A percentile compares a stretch with the other conserved stretches of the same genome.
Conservation (phyloP, 1,284 basidiomycete genomes). For the Ganoderma boninense region DNA sequence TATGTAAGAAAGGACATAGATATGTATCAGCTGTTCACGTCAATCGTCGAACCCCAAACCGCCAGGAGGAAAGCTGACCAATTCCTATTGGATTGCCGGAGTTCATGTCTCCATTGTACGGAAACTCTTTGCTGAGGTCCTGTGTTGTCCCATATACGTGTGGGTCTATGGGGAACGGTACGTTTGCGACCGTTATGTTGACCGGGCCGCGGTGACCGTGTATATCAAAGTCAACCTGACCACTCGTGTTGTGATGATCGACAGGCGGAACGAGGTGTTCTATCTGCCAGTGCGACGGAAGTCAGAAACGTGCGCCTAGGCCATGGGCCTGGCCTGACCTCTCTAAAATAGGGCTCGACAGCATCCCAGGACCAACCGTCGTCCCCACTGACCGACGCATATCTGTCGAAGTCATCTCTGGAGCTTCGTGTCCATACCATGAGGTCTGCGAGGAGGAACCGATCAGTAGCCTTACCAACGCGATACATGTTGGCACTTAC, state of each 20-base stretch:
- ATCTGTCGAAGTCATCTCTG: slow-evolving; percentile 49
- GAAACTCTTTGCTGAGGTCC: slow-evolving; percentile 43
- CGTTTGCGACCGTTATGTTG: slow-evolving; percentile 45
- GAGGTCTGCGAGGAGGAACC: slow-evolving; percentile 43
- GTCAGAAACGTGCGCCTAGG: neutral
- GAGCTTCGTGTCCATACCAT: slow-evolving; percentile 53
- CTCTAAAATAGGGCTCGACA: slow-evolving; percentile 44
- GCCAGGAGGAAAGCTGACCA: slow-evolving; percentile 32
- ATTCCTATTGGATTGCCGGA: slow-evolving; percentile 48
- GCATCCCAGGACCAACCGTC: slow-evolving; percentile 51
- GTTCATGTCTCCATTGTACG: slow-evolving; percentile 50
- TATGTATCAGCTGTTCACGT: neutral
- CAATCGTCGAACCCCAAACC: neutral
- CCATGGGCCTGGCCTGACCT: slow-evolving; percentile 22
- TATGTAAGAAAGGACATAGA: neutral
- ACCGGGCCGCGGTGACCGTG: slow-evolving; percentile 40
- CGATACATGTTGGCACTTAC: slow-evolving; percentile 33
- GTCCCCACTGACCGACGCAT: slow-evolving; percentile 47
- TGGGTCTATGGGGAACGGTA: slow-evolving; percentile 42
- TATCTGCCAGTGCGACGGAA: slow-evolving; percentile 15
- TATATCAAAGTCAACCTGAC: slow-evolving; percentile 22
- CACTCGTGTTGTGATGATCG: slow-evolving; percentile 30
- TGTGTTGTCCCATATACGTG: slow-evolving; percentile 44
- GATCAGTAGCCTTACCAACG: neutral
- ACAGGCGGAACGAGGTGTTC: slow-evolving; percentile 29